These are phyloP conservation scores for Backusella morwellensis DNA, from an alignment of 192 early-diverging fungal species.

Conservation along the genomic window DNA sequence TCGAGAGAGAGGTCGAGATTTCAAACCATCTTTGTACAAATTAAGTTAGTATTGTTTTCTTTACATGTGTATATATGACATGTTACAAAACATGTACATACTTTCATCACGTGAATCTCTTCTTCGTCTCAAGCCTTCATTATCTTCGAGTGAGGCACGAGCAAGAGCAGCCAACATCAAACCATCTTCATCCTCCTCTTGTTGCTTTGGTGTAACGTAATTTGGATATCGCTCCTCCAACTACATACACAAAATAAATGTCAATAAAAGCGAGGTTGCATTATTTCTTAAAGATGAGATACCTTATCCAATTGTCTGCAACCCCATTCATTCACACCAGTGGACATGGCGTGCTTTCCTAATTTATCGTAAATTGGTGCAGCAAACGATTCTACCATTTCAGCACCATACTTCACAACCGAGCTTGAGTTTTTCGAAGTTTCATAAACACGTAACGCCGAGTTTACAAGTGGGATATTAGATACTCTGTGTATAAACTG, in stretches of 20 bases:
- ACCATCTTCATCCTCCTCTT: constrained; percentile 25
- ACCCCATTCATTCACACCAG: constrained; percentile 9
- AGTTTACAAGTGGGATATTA: constrained; percentile 69
- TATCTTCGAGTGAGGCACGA: constrained; percentile 32
- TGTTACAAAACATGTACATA: background rate
- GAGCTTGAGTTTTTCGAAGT: constrained; percentile 58
- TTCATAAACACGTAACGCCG: constrained; percentile 65
- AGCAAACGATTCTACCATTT: constrained; percentile 77
- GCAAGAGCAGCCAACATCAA: constrained; percentile 33
- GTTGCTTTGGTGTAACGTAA: constrained; percentile 17
- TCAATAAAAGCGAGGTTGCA: background rate
- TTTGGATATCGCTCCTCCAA: constrained; percentile 31
- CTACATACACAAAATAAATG: constrained; percentile 13
- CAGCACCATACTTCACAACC: constrained; percentile 68
- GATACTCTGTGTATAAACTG: constrained; percentile 22
- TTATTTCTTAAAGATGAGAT: background rate
- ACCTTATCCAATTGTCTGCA: constrained; percentile 9
- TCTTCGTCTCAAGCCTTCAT: constrained; percentile 8
- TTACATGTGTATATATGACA: background rate
- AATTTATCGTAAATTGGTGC: constrained; percentile 74
- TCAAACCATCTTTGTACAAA: constrained; percentile 1
- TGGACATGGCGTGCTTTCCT: constrained; percentile 27
- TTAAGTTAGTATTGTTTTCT: background rate
- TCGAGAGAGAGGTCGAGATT: constrained; percentile 34
- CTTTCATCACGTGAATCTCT: constrained; percentile 19